A percentile compares a stretch with the other conserved stretches of the same genome.
Evolutionary conservation across 345 rosid species (phyloP).

Genomic region (Ceriops zippeliana): DNA sequence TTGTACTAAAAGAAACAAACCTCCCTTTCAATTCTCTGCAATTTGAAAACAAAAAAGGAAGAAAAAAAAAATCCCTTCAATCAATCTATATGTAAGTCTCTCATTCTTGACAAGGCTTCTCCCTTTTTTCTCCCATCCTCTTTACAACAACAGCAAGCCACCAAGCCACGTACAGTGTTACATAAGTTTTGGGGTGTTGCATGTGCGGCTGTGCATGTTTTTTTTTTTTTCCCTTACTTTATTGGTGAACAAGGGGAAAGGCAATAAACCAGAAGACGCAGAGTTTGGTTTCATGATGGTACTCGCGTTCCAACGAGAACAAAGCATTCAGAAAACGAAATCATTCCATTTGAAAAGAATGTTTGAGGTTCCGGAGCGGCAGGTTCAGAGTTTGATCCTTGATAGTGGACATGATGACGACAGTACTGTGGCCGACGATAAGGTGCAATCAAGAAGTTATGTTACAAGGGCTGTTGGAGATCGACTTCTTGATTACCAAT

Average conservation of each 20-base stretch:
- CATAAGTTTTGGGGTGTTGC: not conserved
- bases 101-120: slow-evolving; percentile 1
- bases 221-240: slow-evolving; percentile 20
- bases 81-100: not conserved
- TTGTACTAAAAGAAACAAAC: not conserved
- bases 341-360: slow-evolving; percentile 46
- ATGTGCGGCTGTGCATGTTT: not conserved
- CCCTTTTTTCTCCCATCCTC: not conserved
- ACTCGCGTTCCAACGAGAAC: slow-evolving; percentile 50
- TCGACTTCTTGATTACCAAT: slow-evolving; percentile 24
- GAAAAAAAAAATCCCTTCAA: not conserved
- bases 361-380: slow-evolving; percentile 42
- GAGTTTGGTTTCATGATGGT: slow-evolving; percentile 41
- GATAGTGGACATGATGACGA: slow-evolving; percentile 11
- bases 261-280: not conserved
- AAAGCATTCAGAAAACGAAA: slow-evolving; percentile 39
- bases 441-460: slow-evolving; percentile 9
- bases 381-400: slow-evolving; percentile 13
- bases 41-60: not conserved
- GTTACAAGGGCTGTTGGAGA: slow-evolving; percentile 13
- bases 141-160: not conserved
- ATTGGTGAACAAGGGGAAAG: slow-evolving; percentile 7
- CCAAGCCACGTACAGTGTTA: not conserved
- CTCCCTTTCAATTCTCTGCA: slow-evolving; percentile 6
- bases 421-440: not conserved